These are phyloP conservation scores for Neofusicoccum laricinum DNA, from an alignment of 2,329 filamentous ascomycete genomes.

Conservation along the genomic window DNA sequence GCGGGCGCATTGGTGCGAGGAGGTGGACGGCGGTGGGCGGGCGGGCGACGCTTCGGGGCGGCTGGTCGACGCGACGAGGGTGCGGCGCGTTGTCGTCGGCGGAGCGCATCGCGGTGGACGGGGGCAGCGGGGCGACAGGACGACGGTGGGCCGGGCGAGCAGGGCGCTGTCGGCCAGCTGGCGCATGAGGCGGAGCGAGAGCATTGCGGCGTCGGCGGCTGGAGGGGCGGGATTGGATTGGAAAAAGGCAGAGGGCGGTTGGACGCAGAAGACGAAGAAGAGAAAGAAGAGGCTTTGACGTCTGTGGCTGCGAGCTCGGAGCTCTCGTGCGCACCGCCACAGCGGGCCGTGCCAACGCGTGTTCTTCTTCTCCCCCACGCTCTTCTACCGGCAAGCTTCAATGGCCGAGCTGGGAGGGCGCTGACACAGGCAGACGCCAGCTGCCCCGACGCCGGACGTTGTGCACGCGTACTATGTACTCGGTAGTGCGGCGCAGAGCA, in stretches of 20 bases:
- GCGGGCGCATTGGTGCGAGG: not conserved
- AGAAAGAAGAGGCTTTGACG: not conserved
- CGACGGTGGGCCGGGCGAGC: conserved; percentile 19
- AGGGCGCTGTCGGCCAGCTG: conserved; percentile 35
- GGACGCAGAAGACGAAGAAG: not conserved
- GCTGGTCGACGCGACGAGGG: not conserved
- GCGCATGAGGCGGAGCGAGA: conserved; percentile 35
- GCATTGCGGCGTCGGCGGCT: conserved; percentile 23
- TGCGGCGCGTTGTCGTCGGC: not conserved
- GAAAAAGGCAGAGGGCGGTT: not conserved
- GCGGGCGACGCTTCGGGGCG: not conserved
- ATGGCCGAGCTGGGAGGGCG: too few relatives aligned
- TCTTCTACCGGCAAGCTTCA: too few relatives aligned
- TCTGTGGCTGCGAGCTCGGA: conserved; percentile 11
- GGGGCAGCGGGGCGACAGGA: not conserved
- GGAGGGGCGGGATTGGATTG: too few relatives aligned
- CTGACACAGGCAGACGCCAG: too few relatives aligned
- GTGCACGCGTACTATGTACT: too few relatives aligned
- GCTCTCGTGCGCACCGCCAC: conserved; percentile 3
- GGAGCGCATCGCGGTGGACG: not conserved
- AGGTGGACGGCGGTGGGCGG: conserved; percentile 4
- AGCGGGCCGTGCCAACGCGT: not conserved
- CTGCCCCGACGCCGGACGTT: too few relatives aligned
- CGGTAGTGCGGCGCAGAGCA: too few relatives aligned
- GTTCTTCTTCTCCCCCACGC: too few relatives aligned